Percentiles rank a stretch among this genome's conserved stretches.
Evolutionary conservation across 768 basidiomycete genomes (phyloP).

Genomic region (Inosperma sp.): DNA sequence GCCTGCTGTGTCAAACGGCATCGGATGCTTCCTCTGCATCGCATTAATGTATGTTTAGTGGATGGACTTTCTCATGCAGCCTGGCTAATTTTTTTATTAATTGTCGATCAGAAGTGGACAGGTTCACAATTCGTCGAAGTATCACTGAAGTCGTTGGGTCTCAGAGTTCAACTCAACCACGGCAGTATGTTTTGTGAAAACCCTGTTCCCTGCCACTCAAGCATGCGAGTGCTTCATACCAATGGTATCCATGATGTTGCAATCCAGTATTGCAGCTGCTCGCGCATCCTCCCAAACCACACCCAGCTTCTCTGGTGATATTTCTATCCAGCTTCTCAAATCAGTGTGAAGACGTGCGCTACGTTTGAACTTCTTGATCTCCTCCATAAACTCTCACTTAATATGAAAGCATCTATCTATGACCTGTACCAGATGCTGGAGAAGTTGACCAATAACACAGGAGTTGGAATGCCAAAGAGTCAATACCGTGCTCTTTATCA

Average conservation of each 20-base stretch:
- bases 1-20: slow-evolving; percentile 9
- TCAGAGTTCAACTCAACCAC: slow-evolving; percentile 17
- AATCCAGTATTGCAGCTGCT: slow-evolving; percentile 5
- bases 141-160: slow-evolving; percentile 10
- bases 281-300: background rate
- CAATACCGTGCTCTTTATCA: slow-evolving; percentile 10
- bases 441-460: background rate
- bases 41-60: slow-evolving; percentile 8
- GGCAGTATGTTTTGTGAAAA: too few relatives aligned
- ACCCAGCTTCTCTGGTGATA: background rate
- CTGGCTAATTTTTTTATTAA: background rate
- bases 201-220: too few relatives aligned
- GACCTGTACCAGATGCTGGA: background rate
- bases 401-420: background rate
- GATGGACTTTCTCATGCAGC: background rate
- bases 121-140: slow-evolving; percentile 7
- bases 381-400: background rate
- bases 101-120: slow-evolving; percentile 15
- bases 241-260: slow-evolving; percentile 8
- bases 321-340: background rate
- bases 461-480: slow-evolving; percentile 3
- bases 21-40: too few relatives aligned
- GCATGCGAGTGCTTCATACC: slow-evolving; percentile 4
- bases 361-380: too few relatives aligned
- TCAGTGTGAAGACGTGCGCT: background rate